Conservation (phyloP, 371 early-diverging fungal species). For the Umbelopsis sp. region DNA sequence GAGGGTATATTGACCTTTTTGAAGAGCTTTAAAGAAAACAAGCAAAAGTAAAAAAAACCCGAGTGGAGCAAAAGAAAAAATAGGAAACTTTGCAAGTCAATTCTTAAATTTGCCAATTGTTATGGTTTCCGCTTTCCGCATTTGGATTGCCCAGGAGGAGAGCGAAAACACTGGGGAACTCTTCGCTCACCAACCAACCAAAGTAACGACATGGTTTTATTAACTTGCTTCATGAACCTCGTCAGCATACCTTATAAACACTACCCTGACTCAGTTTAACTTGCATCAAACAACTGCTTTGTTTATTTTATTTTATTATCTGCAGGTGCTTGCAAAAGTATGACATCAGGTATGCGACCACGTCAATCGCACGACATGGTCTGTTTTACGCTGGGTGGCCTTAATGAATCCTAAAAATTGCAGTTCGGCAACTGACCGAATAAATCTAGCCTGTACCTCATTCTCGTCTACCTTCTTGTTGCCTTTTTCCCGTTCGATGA, state of each 20-base stretch:
- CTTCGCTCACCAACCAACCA: too few species aligned
- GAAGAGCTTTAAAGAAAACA: neutral
- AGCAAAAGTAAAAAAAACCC: neutral
- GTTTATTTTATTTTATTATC: neutral
- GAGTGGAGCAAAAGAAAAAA: conserved; percentile 4
- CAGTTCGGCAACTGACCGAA: conserved; percentile 81
- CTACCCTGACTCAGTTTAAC: too few species aligned
- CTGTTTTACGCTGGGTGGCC: conserved; percentile 86
- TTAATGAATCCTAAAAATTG: conserved; percentile 90
- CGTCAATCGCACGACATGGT: conserved; percentile 87
- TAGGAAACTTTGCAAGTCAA: neutral
- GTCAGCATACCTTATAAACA: too few species aligned
- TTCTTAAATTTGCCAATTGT: conserved; percentile 20
- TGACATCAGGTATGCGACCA: conserved; percentile 71
- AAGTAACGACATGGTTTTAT: too few species aligned
- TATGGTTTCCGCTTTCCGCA: neutral
- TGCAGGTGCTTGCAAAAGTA: neutral
- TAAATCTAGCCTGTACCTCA: conserved; percentile 79
- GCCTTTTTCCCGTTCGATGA: conserved; percentile 57
- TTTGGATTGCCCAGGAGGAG: neutral
- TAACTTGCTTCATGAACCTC: too few species aligned
- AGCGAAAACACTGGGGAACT: neutral
- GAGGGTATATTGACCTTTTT: neutral
- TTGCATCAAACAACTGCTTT: neutral
- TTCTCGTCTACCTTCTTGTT: conserved; percentile 39